These are phyloP conservation scores for Pezicula carpinea DNA, from an alignment of 2,329 filamentous ascomycete genomes.

Conservation along the genomic window DNA sequence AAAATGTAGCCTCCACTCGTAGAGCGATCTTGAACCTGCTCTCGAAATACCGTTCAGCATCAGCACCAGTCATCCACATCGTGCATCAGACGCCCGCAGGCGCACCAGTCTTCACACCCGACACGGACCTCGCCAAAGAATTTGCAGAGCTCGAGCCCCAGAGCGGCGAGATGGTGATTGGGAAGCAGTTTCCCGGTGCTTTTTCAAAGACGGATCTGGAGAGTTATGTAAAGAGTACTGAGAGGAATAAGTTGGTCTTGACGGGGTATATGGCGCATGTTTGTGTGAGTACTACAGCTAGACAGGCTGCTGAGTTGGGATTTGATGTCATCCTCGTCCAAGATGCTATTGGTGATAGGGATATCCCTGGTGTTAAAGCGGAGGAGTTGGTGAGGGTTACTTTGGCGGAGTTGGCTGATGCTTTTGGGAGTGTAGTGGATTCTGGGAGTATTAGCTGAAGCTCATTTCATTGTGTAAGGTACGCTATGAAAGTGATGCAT, in stretches of 20 bases:
- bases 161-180: conserved; percentile 49
- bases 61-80: conserved; percentile 54
- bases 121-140: conserved; percentile 53
- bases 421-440: conserved; percentile 52
- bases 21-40: conserved; percentile 53
- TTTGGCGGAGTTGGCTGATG: conserved; percentile 55
- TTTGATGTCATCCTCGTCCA: conserved; percentile 58
- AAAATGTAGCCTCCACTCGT: conserved; percentile 47
- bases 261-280: conserved; percentile 61
- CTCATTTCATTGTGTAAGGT: too few relatives aligned
- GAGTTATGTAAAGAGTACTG: conserved; percentile 44
- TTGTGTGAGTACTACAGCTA: conserved; percentile 55
- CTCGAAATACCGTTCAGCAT: conserved; percentile 51
- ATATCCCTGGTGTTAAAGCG: conserved; percentile 56
- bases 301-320: conserved; percentile 52
- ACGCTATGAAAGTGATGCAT: too few relatives aligned
- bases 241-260: conserved; percentile 56
- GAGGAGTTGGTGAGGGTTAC: conserved; percentile 44
- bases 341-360: conserved; percentile 59
- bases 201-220: conserved; percentile 59
- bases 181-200: conserved; percentile 52
- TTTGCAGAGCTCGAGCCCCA: conserved; percentile 54
- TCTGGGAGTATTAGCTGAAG: conserved; percentile 19
- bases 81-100: conserved; percentile 55
- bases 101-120: conserved; percentile 62